Evolutionary conservation across 83 land plant species (phyloP), one percentile per base, ranked within the genome.

Genomic region (Picea engelmannii): DNA sequence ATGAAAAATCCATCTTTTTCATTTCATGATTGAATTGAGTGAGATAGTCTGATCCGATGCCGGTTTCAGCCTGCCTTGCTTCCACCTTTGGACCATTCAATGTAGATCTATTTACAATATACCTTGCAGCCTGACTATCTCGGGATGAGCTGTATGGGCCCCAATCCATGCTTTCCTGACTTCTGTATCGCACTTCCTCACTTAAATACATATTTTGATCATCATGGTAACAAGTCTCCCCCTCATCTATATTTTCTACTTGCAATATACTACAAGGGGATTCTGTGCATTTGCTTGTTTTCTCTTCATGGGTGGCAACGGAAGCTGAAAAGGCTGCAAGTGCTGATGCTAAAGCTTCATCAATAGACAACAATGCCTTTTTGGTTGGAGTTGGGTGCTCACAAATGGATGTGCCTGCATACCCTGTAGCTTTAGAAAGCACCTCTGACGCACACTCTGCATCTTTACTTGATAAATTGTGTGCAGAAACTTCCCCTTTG

Each of bases 261-360:
- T 55, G 60, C 5, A 44, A 5, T 70, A 49, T 70, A 40, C 70
- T 66, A 11, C 52, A 70, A 70, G 21, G 40, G 18, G 49, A 16
- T 38, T 55, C 62, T 55, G 78, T 24, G 78, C 62, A 52, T 52
- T 55, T 55, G 27, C 78, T 76, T 23, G 31, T 25, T 55, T 76
- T 61, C 58, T 52, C 62, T 76, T 55, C 62, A 55, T 55, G 62
- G 74, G 84, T 24, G 83, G 94, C 62, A 78, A 82, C 24, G 83
- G 94, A 82, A 61, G 90, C 76, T 31, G 88, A 38, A 55, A 92
- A 87, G 59, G 85, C 89, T 62, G 85, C 83, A 79, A 92, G 88
- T 64, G 92, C 95, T 17, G 88, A 85, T 59, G 92, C 89, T 73
- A 90, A 82, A 71, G 92, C 94, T 76, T 84, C 91, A 87, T 90